Evolutionary conservation across 2,329 filamentous ascomycete genomes (phyloP).

Genomic region (Penicillium sp.): DNA sequence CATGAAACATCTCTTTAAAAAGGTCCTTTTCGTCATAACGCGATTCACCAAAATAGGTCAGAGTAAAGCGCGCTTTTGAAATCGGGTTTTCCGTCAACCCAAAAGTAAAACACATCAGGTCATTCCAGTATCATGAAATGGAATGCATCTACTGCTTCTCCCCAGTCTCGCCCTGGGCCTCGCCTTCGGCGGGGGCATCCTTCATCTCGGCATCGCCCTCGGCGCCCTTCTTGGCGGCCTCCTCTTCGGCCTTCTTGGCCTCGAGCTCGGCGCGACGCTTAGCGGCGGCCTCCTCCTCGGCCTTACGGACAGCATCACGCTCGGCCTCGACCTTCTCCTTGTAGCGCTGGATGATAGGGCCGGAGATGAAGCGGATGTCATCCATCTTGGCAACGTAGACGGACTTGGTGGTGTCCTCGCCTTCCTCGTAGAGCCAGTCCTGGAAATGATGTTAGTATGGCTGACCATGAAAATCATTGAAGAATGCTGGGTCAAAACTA

Average conservation of each 20-base stretch:
- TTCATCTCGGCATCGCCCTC: constrained; percentile 57
- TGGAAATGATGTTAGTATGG: constrained; percentile 40
- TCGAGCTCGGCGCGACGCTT: constrained; percentile 66
- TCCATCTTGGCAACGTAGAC: constrained; percentile 94
- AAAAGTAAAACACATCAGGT: neutral
- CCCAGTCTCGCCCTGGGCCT: constrained; percentile 28
- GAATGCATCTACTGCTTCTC: constrained; percentile 37
- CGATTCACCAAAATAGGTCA: constrained; percentile 1
- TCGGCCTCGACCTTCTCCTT: constrained; percentile 91
- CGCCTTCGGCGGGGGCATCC: constrained; percentile 50
- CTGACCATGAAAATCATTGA: neutral
- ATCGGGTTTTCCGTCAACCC: neutral
- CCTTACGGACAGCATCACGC: constrained; percentile 66
- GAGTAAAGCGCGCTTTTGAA: neutral
- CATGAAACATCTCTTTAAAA: constrained; percentile 25
- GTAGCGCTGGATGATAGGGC: constrained; percentile 89
- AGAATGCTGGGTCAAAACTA: constrained; percentile 39
- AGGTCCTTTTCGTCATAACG: constrained; percentile 26
- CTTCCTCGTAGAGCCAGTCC: constrained; percentile 99
- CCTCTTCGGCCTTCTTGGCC: constrained; percentile 58
- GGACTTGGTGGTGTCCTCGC: constrained; percentile 89
- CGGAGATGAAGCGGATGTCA: constrained; percentile 85
- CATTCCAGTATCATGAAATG: neutral
- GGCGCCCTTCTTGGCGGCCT: constrained; percentile 38
- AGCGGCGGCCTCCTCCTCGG: constrained; percentile 63